phyloP scores from a whole-genome alignment of 352 stramenopile genomes.

The Globisporangium acanthophoron region DNA sequence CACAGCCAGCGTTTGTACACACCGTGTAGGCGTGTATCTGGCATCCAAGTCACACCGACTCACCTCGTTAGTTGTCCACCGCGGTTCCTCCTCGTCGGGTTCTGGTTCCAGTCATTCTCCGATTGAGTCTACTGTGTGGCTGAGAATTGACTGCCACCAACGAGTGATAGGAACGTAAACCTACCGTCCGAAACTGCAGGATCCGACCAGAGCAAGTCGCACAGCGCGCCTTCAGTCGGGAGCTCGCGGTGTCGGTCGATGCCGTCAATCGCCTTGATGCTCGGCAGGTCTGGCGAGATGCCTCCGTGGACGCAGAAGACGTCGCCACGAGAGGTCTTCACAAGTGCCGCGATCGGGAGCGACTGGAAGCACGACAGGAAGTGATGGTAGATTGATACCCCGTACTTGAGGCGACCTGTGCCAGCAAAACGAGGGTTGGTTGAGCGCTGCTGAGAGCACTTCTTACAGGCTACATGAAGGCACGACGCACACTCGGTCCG shows the following conservation, averaged over 20 bases:
- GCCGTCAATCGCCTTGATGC: slow-evolving; percentile 43
- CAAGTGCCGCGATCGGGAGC: slow-evolving; percentile 54
- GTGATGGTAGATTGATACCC: slow-evolving; percentile 74
- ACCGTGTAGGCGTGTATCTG: no score
- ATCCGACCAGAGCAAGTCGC: slow-evolving; percentile 74
- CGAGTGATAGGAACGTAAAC: neutral
- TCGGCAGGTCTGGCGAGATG: slow-evolving; percentile 49
- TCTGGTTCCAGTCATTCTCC: neutral
- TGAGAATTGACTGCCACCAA: neutral
- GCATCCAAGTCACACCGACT: neutral
- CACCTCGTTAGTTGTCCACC: slow-evolving; percentile 33
- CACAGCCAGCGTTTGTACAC: neutral
- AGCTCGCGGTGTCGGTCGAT: slow-evolving; percentile 67
- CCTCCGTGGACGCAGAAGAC: slow-evolving; percentile 74
- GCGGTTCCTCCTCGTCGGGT: slow-evolving; percentile 1
- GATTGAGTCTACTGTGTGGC: neutral
- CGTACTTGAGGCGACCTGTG: slow-evolving; percentile 65
- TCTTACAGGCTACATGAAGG: neutral
- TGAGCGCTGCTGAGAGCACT: neutral
- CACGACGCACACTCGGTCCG: slow-evolving; percentile 55
- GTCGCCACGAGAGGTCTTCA: slow-evolving; percentile 36
- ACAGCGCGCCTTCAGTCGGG: slow-evolving; percentile 50
- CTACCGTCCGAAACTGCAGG: slow-evolving; percentile 23
- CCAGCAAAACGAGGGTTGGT: neutral
- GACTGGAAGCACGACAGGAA: slow-evolving; percentile 78